phyloP scores from a whole-genome alignment of 768 basidiomycete species.

The Royoungia palumana region DNA sequence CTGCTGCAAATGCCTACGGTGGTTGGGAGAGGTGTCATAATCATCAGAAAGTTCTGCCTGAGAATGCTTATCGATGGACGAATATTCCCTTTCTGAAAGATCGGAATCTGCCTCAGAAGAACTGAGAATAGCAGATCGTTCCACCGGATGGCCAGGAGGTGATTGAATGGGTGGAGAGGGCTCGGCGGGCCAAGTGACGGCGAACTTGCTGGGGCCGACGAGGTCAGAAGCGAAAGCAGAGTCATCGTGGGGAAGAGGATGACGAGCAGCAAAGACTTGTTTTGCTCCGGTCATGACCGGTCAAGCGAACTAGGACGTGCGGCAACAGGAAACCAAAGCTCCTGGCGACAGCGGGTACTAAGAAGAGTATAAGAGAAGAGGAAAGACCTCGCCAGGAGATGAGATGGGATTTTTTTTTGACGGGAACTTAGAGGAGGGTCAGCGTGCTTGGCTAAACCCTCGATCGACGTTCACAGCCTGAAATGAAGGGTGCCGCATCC shows the following conservation, averaged over 20 bases:
- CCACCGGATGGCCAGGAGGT: conserved; percentile 29
- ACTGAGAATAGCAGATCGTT: conserved; percentile 42
- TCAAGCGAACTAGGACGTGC: conserved; percentile 1
- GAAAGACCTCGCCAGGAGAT: conserved; percentile 28
- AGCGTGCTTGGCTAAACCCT: conserved; percentile 20
- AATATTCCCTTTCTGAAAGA: conserved; percentile 44
- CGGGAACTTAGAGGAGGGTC: conserved; percentile 11
- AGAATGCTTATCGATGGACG: conserved; percentile 29
- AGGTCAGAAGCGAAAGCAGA: conserved; percentile 45
- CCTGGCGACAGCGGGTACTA: conserved; percentile 11
- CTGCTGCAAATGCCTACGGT: conserved; percentile 26
- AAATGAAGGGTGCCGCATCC: conserved; percentile 21
- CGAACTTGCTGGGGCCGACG: conserved; percentile 54
- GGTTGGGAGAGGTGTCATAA: conserved; percentile 23
- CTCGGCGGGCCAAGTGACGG: conserved; percentile 55
- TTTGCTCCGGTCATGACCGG: conserved; percentile 28
- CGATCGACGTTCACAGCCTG: conserved; percentile 23
- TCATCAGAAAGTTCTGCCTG: conserved; percentile 33
- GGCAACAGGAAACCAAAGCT: conserved; percentile 15
- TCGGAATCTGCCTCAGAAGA: conserved; percentile 53
- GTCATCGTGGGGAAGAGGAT: conserved; percentile 41
- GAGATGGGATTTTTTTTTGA: conserved; percentile 15
- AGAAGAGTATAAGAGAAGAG: conserved; percentile 7
- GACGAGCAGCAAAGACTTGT: conserved; percentile 48
- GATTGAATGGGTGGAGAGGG: conserved; percentile 37